phyloP scores from a whole-genome alignment of 2,329 filamentous ascomycete genomes.

The Pleurostoma richardsiae region DNA sequence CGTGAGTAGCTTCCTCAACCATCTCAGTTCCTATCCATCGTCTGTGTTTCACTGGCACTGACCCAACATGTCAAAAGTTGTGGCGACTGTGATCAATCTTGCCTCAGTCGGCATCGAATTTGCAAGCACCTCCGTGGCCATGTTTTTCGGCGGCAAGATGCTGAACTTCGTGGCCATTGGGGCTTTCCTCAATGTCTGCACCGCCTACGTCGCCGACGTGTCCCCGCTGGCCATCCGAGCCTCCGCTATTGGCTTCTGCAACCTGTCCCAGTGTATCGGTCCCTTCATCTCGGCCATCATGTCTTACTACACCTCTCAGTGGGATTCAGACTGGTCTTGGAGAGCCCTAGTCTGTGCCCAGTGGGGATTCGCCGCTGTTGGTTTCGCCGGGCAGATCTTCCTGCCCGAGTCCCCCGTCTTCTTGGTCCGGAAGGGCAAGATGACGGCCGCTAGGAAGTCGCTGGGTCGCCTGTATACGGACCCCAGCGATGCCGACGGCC shows the following conservation, averaged over 20 bases:
- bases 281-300: conserved; percentile 32
- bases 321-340: conserved; percentile 33
- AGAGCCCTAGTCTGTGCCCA: conserved; percentile 32
- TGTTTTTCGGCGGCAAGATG: conserved; percentile 24
- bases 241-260: conserved; percentile 27
- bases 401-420: conserved; percentile 34
- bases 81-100: conserved; percentile 16
- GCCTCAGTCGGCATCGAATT: conserved; percentile 22
- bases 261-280: conserved; percentile 32
- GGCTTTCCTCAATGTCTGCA: conserved; percentile 28
- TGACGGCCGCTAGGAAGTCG: conserved; percentile 23
- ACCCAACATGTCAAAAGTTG: background rate
- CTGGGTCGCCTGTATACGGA: conserved; percentile 26
- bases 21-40: too few species aligned
- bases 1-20: too few species aligned
- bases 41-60: too few species aligned
- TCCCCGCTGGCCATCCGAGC: conserved; percentile 30
- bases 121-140: conserved; percentile 18
- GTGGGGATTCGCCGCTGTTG: conserved; percentile 31
- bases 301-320: conserved; percentile 26
- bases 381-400: conserved; percentile 21
- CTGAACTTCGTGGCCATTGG: conserved; percentile 24
- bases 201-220: conserved; percentile 30
- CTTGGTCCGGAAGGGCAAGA: conserved; percentile 26
- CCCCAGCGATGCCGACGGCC: conserved; percentile 8